These are phyloP conservation scores for Rhizophagus sp. DNA, from an alignment of 192 early-diverging fungal genomes.

Conservation along the genomic window DNA sequence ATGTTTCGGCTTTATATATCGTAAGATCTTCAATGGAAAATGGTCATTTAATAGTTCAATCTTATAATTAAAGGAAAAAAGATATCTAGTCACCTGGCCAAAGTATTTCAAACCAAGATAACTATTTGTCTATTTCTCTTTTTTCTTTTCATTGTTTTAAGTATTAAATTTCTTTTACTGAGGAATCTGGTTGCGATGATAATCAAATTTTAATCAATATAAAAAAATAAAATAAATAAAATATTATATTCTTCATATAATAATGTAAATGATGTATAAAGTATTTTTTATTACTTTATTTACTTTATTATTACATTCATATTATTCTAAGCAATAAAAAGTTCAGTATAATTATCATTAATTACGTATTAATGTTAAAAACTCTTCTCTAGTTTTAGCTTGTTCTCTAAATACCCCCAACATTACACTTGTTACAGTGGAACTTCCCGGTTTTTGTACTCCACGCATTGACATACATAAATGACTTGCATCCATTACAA, in stretches of 20 bases:
- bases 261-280: too few species aligned
- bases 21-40: too few species aligned
- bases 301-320: too few species aligned
- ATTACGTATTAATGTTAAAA: slow-evolving; percentile 75
- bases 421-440: slow-evolving; percentile 94
- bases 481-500: slow-evolving; percentile 95
- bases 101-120: background rate
- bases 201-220: too few species aligned
- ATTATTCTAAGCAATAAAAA: background rate
- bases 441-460: slow-evolving; percentile 94
- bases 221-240: too few species aligned
- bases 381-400: slow-evolving; percentile 94
- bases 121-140: background rate
- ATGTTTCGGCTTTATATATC: background rate
- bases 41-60: background rate
- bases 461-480: slow-evolving; percentile 99
- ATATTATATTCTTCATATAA: too few species aligned
- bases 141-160: too few species aligned
- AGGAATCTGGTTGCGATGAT: too few species aligned
- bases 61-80: background rate
- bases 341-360: slow-evolving; percentile 32
- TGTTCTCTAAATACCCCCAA: slow-evolving; percentile 90
- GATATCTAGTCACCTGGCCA: too few species aligned
- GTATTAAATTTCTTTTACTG: too few species aligned
- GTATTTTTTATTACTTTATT: too few species aligned